Conservation (phyloP, 305 asterid genomes). For the Lippia alba region DNA sequence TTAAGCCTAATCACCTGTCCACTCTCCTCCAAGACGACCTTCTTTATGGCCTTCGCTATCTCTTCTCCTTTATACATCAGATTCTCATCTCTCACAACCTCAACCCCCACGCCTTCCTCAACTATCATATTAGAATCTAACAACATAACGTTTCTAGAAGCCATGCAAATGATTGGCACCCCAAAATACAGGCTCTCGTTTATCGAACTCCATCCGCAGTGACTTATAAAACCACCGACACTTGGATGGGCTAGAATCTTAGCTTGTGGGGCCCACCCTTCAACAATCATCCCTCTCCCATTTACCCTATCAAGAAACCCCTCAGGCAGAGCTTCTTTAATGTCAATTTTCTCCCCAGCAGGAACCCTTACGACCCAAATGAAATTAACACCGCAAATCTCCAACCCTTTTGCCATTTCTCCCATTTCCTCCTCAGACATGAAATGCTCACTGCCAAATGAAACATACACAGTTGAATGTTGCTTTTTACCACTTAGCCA, state of each 20-base stretch:
- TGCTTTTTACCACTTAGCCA: conserved; percentile 30
- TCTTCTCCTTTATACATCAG: conserved; percentile 37
- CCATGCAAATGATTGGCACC: conserved; percentile 40
- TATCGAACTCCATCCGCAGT: conserved; percentile 46
- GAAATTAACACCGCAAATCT: conserved; percentile 28
- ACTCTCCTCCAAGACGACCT: conserved; percentile 36
- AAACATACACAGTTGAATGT: conserved; percentile 37
- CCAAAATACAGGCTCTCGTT: conserved; percentile 38
- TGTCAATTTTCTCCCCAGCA: neutral
- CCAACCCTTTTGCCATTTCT: conserved; percentile 44
- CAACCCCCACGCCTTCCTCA: conserved; percentile 39
- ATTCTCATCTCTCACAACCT: conserved; percentile 37
- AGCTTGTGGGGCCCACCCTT: conserved; percentile 48
- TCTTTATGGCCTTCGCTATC: conserved; percentile 38
- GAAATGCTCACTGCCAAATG: conserved; percentile 41
- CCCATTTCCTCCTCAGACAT: conserved; percentile 28
- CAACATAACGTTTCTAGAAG: conserved; percentile 32
- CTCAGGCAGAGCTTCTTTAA: conserved; percentile 35
- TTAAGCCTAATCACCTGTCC: conserved; percentile 41
- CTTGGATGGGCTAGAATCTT: conserved; percentile 33
- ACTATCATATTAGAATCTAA: conserved; percentile 36
- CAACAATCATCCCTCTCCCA: conserved; percentile 33
- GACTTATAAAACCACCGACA: conserved; percentile 37
- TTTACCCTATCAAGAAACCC: conserved; percentile 46
- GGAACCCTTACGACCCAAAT: conserved; percentile 45